These are phyloP conservation scores for Anethum foeniculum DNA, from an alignment of 140 eudicot species.

Conservation along the genomic window DNA sequence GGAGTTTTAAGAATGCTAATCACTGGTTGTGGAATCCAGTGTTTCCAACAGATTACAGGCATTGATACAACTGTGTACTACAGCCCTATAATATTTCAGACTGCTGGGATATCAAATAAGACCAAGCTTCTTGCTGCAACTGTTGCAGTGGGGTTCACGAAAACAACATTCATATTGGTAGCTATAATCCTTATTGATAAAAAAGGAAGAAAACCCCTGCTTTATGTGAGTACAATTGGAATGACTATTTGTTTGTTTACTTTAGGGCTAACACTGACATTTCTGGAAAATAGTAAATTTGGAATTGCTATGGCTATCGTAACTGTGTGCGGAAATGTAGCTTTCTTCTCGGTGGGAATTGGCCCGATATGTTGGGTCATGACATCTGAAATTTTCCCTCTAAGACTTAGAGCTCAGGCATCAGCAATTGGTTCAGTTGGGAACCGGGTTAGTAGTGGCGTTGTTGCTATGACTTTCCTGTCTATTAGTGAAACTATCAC, in stretches of 20 bases:
- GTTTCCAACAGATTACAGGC: conserved; percentile 84
- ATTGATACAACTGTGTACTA: conserved; percentile 71
- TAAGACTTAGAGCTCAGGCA: conserved; percentile 64
- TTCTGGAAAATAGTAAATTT: conserved; percentile 19
- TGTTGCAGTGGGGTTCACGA: conserved; percentile 68
- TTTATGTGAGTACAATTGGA: conserved; percentile 72
- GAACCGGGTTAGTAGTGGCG: conserved; percentile 59
- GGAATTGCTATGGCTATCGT: conserved; percentile 41
- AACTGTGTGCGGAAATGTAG: conserved; percentile 58
- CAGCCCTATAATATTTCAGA: conserved; percentile 54
- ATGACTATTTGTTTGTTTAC: conserved; percentile 59
- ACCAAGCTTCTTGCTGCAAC: conserved; percentile 72
- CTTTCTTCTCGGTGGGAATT: conserved; percentile 70
- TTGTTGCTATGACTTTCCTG: conserved; percentile 59
- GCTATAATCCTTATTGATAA: conserved; percentile 64
- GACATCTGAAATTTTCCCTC: conserved; percentile 63
- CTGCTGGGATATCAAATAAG: conserved; percentile 50
- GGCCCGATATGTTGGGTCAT: conserved; percentile 70
- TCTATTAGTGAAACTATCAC: conserved; percentile 42
- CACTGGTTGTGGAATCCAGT: conserved; percentile 59
- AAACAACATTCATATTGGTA: conserved; percentile 49
- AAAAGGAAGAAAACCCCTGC: conserved; percentile 62
- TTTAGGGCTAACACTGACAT: conserved; percentile 21
- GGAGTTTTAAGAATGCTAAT: conserved; percentile 54
- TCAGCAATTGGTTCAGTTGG: conserved; percentile 60